A percentile compares a stretch with the other conserved stretches of the same genome.
Conservation (phyloP, 495 filamentous ascomycete species). For the Terfezia boudieri region DNA sequence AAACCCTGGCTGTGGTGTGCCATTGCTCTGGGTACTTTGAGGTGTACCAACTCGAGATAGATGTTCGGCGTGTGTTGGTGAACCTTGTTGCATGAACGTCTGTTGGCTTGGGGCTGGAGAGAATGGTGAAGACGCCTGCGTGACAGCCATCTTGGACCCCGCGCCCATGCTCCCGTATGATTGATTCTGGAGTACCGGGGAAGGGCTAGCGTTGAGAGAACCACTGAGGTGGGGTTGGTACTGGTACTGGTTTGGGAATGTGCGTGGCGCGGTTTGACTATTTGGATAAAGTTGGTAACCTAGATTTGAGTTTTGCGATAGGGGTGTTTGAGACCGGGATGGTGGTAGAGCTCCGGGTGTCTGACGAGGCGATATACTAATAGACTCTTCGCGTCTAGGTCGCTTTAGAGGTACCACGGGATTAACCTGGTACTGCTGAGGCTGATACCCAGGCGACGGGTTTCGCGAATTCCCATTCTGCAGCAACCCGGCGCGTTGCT, state of each 20-base stretch:
- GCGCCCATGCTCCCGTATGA: slow-evolving; percentile 36
- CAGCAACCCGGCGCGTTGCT: slow-evolving; percentile 44
- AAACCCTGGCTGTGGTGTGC: slow-evolving; percentile 36
- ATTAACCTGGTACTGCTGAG: slow-evolving; percentile 55
- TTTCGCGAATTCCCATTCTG: slow-evolving; percentile 69
- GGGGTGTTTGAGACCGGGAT: slow-evolving; percentile 79
- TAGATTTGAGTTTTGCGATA: slow-evolving; percentile 15
- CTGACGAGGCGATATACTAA: slow-evolving; percentile 61
- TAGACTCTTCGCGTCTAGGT: slow-evolving; percentile 57
- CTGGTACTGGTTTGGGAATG: slow-evolving; percentile 41
- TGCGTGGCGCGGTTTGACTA: slow-evolving; percentile 22
- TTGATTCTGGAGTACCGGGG: slow-evolving; percentile 64
- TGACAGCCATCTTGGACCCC: slow-evolving; percentile 61
- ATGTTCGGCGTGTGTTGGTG: slow-evolving; percentile 57
- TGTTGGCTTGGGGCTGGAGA: slow-evolving; percentile 44
- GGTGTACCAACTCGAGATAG: slow-evolving; percentile 50
- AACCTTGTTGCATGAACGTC: slow-evolving; percentile 52
- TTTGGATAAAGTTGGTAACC: slow-evolving; percentile 19
- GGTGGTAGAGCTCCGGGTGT: slow-evolving; percentile 48
- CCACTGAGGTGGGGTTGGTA: slow-evolving; percentile 66
- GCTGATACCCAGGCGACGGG: slow-evolving; percentile 52
- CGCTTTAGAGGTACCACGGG: slow-evolving; percentile 74
- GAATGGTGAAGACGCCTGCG: slow-evolving; percentile 78
- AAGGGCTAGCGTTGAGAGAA: slow-evolving; percentile 64
- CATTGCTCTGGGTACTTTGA: slow-evolving; percentile 29